Conservation (phyloP, 257 asterid species). For the Capsicum rhomboideum region DNA sequence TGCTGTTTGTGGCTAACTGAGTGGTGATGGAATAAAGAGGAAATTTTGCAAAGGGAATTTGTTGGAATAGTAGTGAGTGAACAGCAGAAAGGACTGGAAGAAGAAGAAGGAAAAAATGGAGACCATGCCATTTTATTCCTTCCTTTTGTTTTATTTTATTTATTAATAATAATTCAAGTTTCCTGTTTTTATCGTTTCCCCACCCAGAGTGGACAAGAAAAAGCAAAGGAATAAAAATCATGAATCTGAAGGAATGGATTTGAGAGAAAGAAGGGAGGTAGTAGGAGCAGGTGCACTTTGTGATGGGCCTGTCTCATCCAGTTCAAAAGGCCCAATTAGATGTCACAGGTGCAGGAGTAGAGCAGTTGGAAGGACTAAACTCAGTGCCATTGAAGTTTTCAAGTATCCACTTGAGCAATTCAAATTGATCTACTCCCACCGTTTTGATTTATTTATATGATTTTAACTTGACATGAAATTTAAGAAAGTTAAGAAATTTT, state of each 20-base stretch:
- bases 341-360: not conserved
- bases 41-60: constrained; percentile 5
- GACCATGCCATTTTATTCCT: constrained; percentile 39
- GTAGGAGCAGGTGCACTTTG: not conserved
- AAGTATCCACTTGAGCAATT: too few species aligned
- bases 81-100: constrained; percentile 10
- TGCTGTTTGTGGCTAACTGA: not conserved
- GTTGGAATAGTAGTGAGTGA: constrained; percentile 17
- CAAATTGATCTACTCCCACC: too few species aligned
- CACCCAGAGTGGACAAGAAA: not conserved
- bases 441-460: too few species aligned
- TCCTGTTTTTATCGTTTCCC: not conserved
- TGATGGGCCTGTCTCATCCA: not conserved
- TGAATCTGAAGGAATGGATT: not conserved
- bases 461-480: too few species aligned
- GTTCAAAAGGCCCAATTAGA: not conserved
- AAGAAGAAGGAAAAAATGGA: constrained; percentile 10
- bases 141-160: not conserved
- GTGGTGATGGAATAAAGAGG: constrained; percentile 4
- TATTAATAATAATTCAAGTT: not conserved
- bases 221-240: not conserved
- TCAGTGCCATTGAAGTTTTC: too few species aligned
- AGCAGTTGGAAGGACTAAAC: too few species aligned
- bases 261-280: not conserved
- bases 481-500: too few species aligned